These are phyloP conservation scores for Ogataea minuta DNA, from an alignment of 805 yeast species.

Conservation along the genomic window DNA sequence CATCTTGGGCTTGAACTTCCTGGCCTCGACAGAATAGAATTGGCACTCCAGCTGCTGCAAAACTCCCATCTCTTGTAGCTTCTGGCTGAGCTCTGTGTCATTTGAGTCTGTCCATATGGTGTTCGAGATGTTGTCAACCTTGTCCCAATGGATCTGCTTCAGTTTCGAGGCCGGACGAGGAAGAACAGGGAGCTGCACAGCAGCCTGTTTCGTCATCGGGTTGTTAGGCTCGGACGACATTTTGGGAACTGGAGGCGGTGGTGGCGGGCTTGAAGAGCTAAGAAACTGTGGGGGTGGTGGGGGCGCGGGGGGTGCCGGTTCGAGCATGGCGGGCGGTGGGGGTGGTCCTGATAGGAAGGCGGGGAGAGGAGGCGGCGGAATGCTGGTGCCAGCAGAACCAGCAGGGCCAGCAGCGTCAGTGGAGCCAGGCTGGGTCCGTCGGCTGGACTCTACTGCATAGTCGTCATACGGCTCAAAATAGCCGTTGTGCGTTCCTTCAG, in stretches of 20 bases:
- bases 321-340: constrained; percentile 6
- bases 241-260: constrained; percentile 18
- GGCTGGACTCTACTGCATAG: constrained; percentile 15
- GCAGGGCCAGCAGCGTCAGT: not conserved
- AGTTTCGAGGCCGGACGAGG: constrained; percentile 40
- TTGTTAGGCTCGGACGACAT: constrained; percentile 1
- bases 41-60: constrained; percentile 60
- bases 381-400: constrained; percentile 3
- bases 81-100: constrained; percentile 44
- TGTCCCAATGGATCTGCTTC: constrained; percentile 85
- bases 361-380: constrained; percentile 32
- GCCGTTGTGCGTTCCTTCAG: not conserved
- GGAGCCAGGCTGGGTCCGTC: constrained; percentile 1
- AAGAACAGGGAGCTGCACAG: not conserved
- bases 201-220: not conserved
- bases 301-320: not conserved
- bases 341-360: constrained; percentile 23
- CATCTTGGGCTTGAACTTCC: constrained; percentile 26
- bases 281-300: constrained; percentile 24
- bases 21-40: constrained; percentile 44
- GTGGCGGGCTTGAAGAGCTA: constrained; percentile 19
- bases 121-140: constrained; percentile 52
- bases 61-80: constrained; percentile 57
- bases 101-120: constrained; percentile 62
- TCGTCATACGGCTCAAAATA: constrained; percentile 27